These are phyloP conservation scores for Eruca vesicaria DNA, from an alignment of 441 rosid species.

Conservation along the genomic window DNA sequence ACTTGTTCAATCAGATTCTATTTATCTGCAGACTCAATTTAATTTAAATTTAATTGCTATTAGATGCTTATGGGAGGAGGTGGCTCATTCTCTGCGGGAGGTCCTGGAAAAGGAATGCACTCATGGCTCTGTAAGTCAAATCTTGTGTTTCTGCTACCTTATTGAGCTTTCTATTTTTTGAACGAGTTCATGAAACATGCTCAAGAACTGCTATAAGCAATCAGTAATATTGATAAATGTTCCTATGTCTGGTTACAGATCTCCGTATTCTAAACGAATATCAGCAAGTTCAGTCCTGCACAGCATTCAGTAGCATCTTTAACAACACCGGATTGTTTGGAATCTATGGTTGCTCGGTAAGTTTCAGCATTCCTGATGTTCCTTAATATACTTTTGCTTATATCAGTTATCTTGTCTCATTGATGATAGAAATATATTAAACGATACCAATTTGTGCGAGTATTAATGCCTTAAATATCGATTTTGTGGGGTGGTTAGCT, in stretches of 20 bases:
- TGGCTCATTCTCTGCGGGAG: no score
- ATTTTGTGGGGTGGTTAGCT: no score
- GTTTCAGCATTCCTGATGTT: constrained; percentile 33
- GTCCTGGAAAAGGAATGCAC: no score
- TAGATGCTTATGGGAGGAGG: no score
- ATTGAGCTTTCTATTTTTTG: neutral
- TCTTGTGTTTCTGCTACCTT: neutral
- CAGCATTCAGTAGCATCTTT: constrained; percentile 90
- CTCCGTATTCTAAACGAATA: no score
- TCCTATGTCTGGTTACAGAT: constrained; percentile 34
- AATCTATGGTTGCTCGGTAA: no score
- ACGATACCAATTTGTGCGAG: neutral
- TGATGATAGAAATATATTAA: neutral
- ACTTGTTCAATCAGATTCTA: neutral
- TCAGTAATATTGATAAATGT: constrained; percentile 6
- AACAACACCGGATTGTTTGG: no score
- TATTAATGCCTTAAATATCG: no score
- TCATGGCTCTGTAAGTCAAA: constrained; percentile 82
- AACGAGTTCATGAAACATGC: no score
- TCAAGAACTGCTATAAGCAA: neutral
- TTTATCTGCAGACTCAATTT: neutral
- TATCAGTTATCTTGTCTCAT: neutral
- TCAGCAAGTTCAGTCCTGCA: constrained; percentile 75
- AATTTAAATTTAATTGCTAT: no score
- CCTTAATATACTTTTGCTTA: neutral